Base-by-base conservation (phyloP, 805 yeast genomes). In the Candida verbasci region DNA sequence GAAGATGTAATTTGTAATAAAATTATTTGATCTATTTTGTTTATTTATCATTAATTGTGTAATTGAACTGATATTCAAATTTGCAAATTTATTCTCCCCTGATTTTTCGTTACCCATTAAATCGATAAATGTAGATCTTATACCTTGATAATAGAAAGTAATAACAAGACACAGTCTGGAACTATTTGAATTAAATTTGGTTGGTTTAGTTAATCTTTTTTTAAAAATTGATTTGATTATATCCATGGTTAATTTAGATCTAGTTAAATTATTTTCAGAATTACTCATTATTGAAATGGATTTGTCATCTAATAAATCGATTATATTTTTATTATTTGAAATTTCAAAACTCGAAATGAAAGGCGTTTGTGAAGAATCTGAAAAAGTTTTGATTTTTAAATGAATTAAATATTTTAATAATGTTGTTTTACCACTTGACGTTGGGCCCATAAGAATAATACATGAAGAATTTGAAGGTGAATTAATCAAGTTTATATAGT, bases 381-480 rank as follows among this genome's bases (percentile, higher is more conserved):
- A 6, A 20, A 31, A 24, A 2, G 43, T 12, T 26, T 41, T 9
- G 34, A 43, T 14, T 31, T 35, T 24, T 12, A 16, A 14, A 22
- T 37, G 29, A 17, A 56, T 42, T 11, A 55, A 47, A 15, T 43
- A 43, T 18, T 40, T 39, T 20, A 60, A 37, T 6, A 55, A 47
- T 27, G 62, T 55, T 12, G 65, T 58, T 40, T 61, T 61, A 10
- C 65, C 66, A 28, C 58, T 47, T 8, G 58, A 58, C 6, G 59
- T 55, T 5, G 62, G 62, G 1, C 60, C 62, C 45, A 56, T 49
- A 29, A 55, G 47, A 8, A 54, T 40, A 8, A 36, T 34, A 35
- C 53, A 48, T 9, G 44, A 38, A n/a, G n/a, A n/a, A 28, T 37
- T 41, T 15, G 27, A 16, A 10, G 26, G 33, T 16, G 29, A 27